Conservation (phyloP, 306 rosid species). For the Castanopsis chinensis region DNA sequence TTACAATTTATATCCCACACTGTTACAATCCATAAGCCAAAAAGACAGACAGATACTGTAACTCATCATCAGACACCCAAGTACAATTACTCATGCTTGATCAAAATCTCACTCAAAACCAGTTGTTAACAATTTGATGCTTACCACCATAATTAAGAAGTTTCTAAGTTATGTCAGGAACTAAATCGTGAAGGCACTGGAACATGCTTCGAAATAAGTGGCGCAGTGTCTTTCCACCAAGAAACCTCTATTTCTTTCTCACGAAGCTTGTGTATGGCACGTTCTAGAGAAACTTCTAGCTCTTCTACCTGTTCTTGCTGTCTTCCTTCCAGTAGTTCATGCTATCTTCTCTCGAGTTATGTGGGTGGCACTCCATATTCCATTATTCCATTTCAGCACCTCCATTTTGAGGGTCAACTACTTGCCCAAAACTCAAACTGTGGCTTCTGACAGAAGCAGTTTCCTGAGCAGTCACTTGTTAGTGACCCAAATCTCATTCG, state of each 20-base stretch:
- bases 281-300: constrained; percentile 67
- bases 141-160: constrained; percentile 31
- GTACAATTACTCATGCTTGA: constrained; percentile 9
- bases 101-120: constrained; percentile 22
- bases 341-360: constrained; percentile 75
- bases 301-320: constrained; percentile 70
- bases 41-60: not conserved
- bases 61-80: constrained; percentile 13
- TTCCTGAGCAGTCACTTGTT: no score
- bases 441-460: no score
- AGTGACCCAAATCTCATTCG: not conserved
- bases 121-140: constrained; percentile 19
- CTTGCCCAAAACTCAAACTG: constrained; percentile 41
- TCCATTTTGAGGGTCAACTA: constrained; percentile 46
- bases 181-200: constrained; percentile 48
- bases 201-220: constrained; percentile 39
- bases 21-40: not conserved
- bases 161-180: constrained; percentile 44
- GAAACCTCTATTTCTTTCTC: constrained; percentile 65
- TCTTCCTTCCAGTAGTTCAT: constrained; percentile 67
- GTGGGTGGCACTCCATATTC: constrained; percentile 59
- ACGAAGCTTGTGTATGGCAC: constrained; percentile 40
- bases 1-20: not conserved
- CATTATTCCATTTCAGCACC: constrained; percentile 36
- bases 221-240: constrained; percentile 78